A percentile compares a stretch with the other conserved stretches of the same genome.
Conservation (phyloP, 108 stramenopile genomes). For the Parietichytrium sp. region DNA sequence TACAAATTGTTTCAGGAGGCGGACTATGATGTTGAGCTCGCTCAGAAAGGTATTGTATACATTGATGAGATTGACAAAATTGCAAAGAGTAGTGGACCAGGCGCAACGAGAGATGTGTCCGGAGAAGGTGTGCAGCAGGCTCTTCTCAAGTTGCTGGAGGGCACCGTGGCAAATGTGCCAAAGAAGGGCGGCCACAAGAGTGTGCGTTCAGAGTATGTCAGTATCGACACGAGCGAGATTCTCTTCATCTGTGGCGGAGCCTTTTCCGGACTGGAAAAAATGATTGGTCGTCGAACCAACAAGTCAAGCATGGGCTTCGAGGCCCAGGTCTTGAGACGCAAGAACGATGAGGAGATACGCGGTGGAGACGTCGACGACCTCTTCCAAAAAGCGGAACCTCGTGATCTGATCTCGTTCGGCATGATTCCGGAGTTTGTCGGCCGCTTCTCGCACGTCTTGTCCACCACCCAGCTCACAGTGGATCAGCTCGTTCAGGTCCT, state of each 20-base stretch:
- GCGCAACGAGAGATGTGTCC: constrained; percentile 80
- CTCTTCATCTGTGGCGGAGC: constrained; percentile 96
- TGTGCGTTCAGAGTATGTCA: constrained; percentile 86
- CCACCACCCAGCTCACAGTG: constrained; percentile 83
- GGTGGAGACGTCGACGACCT: constrained; percentile 62
- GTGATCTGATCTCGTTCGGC: constrained; percentile 86
- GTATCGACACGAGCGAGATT: constrained; percentile 94
- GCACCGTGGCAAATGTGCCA: constrained; percentile 96
- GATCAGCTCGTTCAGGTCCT: constrained; percentile 87
- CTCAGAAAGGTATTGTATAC: constrained; percentile 62
- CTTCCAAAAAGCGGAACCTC: constrained; percentile 85
- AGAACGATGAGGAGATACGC: constrained; percentile 79
- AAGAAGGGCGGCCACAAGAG: constrained; percentile 84
- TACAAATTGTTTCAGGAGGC: constrained; percentile 62
- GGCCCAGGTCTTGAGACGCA: constrained; percentile 85
- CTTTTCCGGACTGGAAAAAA: constrained; percentile 88
- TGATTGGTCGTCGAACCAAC: constrained; percentile 84
- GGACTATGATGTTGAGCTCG: constrained; percentile 53
- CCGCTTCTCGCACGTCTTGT: constrained; percentile 89
- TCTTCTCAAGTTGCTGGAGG: constrained; percentile 94
- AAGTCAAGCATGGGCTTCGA: constrained; percentile 92
- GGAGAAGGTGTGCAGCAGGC: constrained; percentile 99
- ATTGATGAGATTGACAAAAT: constrained; percentile 61
- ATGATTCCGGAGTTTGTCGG: constrained; percentile 97
- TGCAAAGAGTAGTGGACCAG: constrained; percentile 29